Base-by-base conservation (phyloP, 2,329 filamentous ascomycete genomes). In the Alternaria solani region DNA sequence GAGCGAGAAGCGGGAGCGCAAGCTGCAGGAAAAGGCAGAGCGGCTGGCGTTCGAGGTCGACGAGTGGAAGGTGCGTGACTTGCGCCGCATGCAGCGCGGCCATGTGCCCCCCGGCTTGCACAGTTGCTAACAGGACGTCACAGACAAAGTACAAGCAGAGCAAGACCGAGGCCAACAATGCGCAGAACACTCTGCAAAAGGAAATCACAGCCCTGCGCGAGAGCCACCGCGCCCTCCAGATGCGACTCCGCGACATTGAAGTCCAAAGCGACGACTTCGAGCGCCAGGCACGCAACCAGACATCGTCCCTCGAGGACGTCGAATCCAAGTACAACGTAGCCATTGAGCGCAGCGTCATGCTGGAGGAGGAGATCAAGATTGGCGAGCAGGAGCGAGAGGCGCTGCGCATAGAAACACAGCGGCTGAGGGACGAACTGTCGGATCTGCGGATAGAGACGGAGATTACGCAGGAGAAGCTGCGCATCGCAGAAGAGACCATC, bases 181-280 rank as follows among this genome's bases (percentile, higher is more conserved):
- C 92, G 56, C 95, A 98, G 75, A 94, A 90, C 74, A 84, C 85
- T 4, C 86, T 99, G 54, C 94, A 99, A 80, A 98, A 97, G 80
- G 95, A 99, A 79, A 94, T 99, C 72, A 99, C 95, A 7, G 90
- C 87, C 8, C 85, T 99, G 71, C 91, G 95, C 74, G 94, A 99
- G 67, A 79, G 88, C 49, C 96, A 93, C 78, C 86, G 95, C 66
- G 89, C 90, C 4, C 81, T 97, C 62, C 91, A 95, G 72, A 84
- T 97, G 64, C 92, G 87, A 79, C 83, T 99, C 59, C 90, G 95
- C 68, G 95, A 99, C 78, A 97, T 94, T 70, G 95, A 99, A 80
- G 95, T 99, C 56, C 93, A 92, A 77, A 99, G 98, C 81, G 95
- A 99, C 83, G 95, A 99, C 79, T 97, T 94, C 76, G 95, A 99